Evolutionary conservation across 1,139 yeast genomes (phyloP).

Genomic region (Saccharomyces hybrid): DNA sequence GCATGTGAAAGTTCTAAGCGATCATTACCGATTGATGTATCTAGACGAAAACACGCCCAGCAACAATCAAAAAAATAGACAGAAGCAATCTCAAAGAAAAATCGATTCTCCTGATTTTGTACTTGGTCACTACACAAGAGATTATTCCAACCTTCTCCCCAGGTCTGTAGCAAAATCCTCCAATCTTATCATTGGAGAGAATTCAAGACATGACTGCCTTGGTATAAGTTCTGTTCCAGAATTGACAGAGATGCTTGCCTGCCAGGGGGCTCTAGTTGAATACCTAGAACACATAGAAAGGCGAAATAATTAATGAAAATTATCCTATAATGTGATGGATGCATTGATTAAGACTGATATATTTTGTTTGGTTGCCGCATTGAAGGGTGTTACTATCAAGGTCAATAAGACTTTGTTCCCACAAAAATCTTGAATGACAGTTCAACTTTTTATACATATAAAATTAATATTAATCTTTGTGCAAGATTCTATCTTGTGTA

Average conservation of each 20-base stretch:
- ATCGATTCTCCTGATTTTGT: neutral
- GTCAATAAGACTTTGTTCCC: too few relatives aligned
- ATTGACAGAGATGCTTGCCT: neutral
- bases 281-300: neutral
- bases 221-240: neutral
- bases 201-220: neutral
- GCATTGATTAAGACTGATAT: too few relatives aligned
- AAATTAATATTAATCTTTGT: too few relatives aligned
- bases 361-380: too few relatives aligned
- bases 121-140: neutral
- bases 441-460: too few relatives aligned
- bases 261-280: neutral
- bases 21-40: neutral
- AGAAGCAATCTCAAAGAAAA: neutral
- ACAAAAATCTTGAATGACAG: too few relatives aligned
- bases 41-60: neutral
- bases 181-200: neutral
- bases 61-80: neutral
- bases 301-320: too few relatives aligned
- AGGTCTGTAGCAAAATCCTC: neutral
- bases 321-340: too few relatives aligned
- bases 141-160: neutral
- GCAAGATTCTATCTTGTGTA: too few relatives aligned
- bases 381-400: too few relatives aligned
- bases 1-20: neutral